Percentiles rank a stretch among this genome's conserved stretches.
phyloP scores from a whole-genome alignment of 2,329 filamentous ascomycete species.

The Cordyceps farinosa region DNA sequence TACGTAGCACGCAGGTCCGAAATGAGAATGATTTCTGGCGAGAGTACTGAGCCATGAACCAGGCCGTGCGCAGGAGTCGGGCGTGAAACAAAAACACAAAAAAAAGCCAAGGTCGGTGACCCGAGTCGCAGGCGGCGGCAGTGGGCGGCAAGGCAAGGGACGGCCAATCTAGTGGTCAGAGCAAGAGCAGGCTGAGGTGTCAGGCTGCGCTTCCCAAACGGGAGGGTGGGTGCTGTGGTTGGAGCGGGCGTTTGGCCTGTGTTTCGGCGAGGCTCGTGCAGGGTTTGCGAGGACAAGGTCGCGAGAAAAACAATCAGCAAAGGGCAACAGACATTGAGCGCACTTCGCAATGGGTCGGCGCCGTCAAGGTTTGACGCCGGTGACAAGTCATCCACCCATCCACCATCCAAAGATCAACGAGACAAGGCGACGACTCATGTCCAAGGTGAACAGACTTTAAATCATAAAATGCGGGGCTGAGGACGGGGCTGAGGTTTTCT shows the following conservation, averaged over 20 bases:
- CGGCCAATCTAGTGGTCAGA: not conserved
- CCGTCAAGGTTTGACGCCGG: no score
- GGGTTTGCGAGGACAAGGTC: not conserved
- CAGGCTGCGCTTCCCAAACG: not conserved
- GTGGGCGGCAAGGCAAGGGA: not conserved
- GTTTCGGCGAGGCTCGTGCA: not conserved
- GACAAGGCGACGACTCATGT: no score
- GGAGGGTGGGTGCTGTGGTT: not conserved
- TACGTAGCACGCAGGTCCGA: no score
- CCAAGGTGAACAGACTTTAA: no score
- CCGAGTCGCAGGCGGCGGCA: conserved; percentile 1
- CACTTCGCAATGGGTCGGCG: no score
- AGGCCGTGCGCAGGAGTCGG: not conserved
- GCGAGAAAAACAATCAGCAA: no score
- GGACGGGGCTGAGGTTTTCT: no score
- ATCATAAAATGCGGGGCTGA: no score
- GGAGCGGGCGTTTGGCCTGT: not conserved
- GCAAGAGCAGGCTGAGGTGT: not conserved
- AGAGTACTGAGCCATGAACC: not conserved
- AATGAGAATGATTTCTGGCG: not conserved
- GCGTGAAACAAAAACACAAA: not conserved
- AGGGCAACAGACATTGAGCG: no score
- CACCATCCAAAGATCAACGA: no score
- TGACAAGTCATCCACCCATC: no score
- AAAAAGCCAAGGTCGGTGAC: not conserved